A percentile compares a stretch with the other conserved stretches of the same genome.
These are phyloP conservation scores for Talaromyces sp. DNA, from an alignment of 2,329 filamentous ascomycete genomes.

Conservation along the genomic window DNA sequence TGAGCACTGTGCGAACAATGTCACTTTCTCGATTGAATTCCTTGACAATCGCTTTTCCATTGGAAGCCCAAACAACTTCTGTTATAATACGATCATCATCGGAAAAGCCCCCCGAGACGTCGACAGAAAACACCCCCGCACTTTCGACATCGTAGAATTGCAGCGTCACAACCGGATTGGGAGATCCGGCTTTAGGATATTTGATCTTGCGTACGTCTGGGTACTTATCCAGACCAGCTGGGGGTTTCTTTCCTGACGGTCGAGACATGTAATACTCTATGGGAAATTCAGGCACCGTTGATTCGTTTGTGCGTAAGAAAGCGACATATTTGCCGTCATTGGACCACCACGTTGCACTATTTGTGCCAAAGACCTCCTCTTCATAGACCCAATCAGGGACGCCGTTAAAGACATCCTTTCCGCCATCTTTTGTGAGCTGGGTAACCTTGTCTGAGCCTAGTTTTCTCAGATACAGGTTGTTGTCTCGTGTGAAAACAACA, in stretches of 20 bases:
- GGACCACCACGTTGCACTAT: constrained; percentile 93
- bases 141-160: constrained; percentile 82
- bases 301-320: constrained; percentile 92
- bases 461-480: constrained; percentile 82
- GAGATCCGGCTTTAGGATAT: constrained; percentile 92
- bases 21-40: constrained; percentile 95
- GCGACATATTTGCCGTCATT: constrained; percentile 83
- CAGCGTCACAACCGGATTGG: constrained; percentile 85
- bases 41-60: constrained; percentile 75
- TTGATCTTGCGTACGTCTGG: constrained; percentile 91
- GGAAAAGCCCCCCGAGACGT: constrained; percentile 71
- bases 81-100: constrained; percentile 87
- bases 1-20: constrained; percentile 77
- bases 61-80: constrained; percentile 85
- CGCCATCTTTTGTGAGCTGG: constrained; percentile 82
- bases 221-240: constrained; percentile 75
- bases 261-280: constrained; percentile 89
- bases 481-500: constrained; percentile 82
- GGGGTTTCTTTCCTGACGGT: constrained; percentile 69
- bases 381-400: constrained; percentile 98
- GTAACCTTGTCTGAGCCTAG: constrained; percentile 58
- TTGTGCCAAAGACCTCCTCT: constrained; percentile 74
- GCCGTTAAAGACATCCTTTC: constrained; percentile 86
- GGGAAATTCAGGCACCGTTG: constrained; percentile 83
- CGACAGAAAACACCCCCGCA: constrained; percentile 73